phyloP scores from a whole-genome alignment of 257 asterid genomes.

The Scutellaria galericulata region DNA sequence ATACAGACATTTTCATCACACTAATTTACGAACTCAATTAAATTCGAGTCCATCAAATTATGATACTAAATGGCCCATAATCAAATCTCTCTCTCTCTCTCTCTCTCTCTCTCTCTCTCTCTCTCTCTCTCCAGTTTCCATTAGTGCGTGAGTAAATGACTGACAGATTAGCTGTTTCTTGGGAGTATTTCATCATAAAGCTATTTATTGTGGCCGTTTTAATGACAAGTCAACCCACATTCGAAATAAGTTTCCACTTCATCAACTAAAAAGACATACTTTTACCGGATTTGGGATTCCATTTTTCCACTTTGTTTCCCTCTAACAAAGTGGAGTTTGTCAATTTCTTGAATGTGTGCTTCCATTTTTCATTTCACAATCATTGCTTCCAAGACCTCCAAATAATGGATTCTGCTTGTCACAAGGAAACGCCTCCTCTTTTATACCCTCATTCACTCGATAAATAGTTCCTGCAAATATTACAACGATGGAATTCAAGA shows the following conservation, averaged over 20 bases:
- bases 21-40: too few relatives aligned
- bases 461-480: neutral
- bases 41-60: neutral
- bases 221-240: constrained; percentile 39
- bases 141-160: constrained; percentile 23
- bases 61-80: constrained; percentile 9
- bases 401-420: constrained; percentile 2
- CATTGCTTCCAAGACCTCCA: neutral
- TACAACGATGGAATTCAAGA: constrained; percentile 57
- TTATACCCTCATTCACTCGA: neutral
- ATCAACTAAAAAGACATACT: constrained; percentile 6
- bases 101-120: neutral
- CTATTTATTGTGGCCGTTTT: constrained; percentile 7
- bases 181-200: constrained; percentile 14
- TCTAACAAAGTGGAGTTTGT: constrained; percentile 6
- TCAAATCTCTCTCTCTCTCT: constrained; percentile 26
- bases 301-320: constrained; percentile 24
- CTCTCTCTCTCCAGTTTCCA: constrained; percentile 21
- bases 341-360: constrained; percentile 23
- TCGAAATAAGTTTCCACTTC: constrained; percentile 33
- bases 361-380: constrained; percentile 16
- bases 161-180: constrained; percentile 33
- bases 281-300: constrained; percentile 28
- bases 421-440: neutral
- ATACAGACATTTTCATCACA: too few relatives aligned